Evolutionary conservation across 805 yeast genomes (phyloP).

Genomic region (Metschnikowia rubicola): DNA sequence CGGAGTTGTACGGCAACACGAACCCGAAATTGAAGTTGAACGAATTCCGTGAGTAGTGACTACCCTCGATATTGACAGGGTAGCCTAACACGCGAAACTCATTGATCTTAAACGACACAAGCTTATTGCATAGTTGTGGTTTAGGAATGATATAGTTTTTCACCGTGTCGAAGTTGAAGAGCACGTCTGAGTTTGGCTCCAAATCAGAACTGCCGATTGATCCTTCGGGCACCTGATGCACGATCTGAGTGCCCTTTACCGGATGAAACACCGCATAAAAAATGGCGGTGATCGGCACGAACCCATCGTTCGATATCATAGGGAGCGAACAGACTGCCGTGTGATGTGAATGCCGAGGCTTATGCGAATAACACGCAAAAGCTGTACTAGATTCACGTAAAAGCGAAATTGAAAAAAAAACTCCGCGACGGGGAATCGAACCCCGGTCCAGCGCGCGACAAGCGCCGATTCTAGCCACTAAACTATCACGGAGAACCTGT

Average conservation of each 20-base stretch:
- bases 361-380: no score
- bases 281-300: conserved; percentile 82
- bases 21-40: conserved; percentile 92
- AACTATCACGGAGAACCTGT: no score
- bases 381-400: not conserved
- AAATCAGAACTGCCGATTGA: conserved; percentile 35
- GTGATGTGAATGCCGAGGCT: no score
- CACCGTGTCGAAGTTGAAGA: conserved; percentile 78
- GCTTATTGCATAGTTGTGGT: conserved; percentile 80
- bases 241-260: conserved; percentile 88
- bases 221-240: conserved; percentile 85
- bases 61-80: conserved; percentile 78
- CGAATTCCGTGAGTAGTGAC: conserved; percentile 82
- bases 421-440: conserved; percentile 25
- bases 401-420: conserved; percentile 5
- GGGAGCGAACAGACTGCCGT: not conserved
- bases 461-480: conserved; percentile 24
- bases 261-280: conserved; percentile 94
- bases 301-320: conserved; percentile 52
- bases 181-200: conserved; percentile 12
- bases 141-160: conserved; percentile 93
- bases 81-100: conserved; percentile 75
- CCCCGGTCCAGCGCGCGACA: conserved; percentile 25
- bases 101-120: conserved; percentile 70
- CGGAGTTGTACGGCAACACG: conserved; percentile 80